phyloP scores from a whole-genome alignment of 179 eudicot species.

The Camellia oleifera region DNA sequence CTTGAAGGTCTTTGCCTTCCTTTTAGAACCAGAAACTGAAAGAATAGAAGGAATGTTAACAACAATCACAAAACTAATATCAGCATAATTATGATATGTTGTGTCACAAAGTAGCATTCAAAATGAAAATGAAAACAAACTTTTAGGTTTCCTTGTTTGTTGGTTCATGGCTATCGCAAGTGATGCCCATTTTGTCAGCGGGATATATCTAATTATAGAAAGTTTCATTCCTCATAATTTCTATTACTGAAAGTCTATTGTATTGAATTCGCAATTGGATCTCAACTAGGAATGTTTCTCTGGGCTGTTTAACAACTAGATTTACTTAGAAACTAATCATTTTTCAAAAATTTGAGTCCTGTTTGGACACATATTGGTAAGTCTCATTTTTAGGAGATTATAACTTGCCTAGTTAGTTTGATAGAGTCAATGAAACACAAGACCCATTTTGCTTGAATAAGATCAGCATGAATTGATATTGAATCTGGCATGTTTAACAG shows the following conservation, averaged over 20 bases:
- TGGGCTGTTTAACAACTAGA: neutral
- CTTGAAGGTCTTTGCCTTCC: slow-evolving; percentile 77
- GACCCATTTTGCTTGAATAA: neutral
- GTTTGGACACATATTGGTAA: too few relatives aligned
- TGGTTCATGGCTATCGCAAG: neutral
- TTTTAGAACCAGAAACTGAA: slow-evolving; percentile 67
- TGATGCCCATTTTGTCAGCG: neutral
- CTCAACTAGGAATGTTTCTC: neutral
- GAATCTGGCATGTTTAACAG: neutral
- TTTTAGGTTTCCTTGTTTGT: neutral
- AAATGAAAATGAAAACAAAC: slow-evolving; percentile 4
- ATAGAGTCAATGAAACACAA: neutral
- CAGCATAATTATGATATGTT: neutral
- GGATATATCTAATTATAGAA: neutral
- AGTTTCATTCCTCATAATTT: neutral
- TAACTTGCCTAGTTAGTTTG: too few relatives aligned
- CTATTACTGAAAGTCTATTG: neutral
- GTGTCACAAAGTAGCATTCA: slow-evolving; percentile 3
- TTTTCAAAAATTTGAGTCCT: too few relatives aligned
- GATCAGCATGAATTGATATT: neutral
- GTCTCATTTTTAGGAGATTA: too few relatives aligned
- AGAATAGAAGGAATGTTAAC: neutral
- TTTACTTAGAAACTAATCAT: neutral
- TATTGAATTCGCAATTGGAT: neutral
- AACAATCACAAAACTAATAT: neutral